Evolutionary conservation across 106 monocot species (phyloP).

Genomic region (Phalaenopsis aphrodite): DNA sequence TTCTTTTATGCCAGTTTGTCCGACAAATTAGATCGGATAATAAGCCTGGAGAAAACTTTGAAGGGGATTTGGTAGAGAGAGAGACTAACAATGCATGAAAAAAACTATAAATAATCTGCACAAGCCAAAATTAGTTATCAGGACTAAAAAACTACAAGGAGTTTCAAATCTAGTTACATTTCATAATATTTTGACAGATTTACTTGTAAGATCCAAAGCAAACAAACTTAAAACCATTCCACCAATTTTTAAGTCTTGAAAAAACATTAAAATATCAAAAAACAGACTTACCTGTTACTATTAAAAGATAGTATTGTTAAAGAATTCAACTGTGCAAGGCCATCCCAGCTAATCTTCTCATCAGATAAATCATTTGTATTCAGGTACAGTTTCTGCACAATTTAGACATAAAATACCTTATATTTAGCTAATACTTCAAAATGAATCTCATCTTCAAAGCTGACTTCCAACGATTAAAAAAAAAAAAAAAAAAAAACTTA

Average conservation of each 20-base stretch:
- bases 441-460: neutral
- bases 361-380: conserved; percentile 69
- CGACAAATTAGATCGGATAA: no score
- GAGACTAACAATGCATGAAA: no score
- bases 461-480: neutral
- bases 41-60: no score
- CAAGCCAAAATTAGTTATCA: no score
- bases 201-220: neutral
- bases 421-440: neutral
- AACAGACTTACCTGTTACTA: conserved; percentile 63
- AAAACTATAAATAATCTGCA: no score
- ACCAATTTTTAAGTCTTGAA: neutral
- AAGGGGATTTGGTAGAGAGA: no score
- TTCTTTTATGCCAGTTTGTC: no score
- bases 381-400: conserved; percentile 73
- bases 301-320: conserved; percentile 55
- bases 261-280: neutral
- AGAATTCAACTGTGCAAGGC: conserved; percentile 54
- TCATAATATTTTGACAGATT: neutral
- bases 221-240: neutral
- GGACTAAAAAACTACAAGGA: neutral
- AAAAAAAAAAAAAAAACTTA: neutral
- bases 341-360: conserved; percentile 77
- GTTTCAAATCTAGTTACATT: neutral
- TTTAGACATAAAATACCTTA: neutral